Evolutionary conservation across 1,284 basidiomycete species (phyloP).

Genomic region (Pterula multifida): DNA sequence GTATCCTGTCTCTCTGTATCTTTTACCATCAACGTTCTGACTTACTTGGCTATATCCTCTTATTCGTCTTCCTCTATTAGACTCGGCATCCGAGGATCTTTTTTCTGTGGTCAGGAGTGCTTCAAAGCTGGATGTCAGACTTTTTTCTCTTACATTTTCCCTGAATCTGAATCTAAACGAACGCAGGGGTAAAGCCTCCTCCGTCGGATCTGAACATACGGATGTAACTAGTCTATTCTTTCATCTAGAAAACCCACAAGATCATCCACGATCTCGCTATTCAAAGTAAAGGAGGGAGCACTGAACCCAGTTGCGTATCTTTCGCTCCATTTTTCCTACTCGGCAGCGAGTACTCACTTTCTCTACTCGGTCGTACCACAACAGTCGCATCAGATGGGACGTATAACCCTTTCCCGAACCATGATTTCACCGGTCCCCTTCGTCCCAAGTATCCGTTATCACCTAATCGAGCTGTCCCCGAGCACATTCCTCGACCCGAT

Average conservation of each 20-base stretch:
- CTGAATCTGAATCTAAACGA: too few species aligned
- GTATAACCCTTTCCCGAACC: conserved; percentile 65
- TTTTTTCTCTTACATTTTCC: too few species aligned
- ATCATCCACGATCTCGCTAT: conserved; percentile 55
- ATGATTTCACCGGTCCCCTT: conserved; percentile 56
- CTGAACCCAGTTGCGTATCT: conserved; percentile 17
- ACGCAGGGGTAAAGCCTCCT: too few species aligned
- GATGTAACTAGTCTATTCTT: background rate
- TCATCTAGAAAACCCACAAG: conserved; percentile 68
- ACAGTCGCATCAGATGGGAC: conserved; percentile 36
- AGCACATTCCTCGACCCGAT: conserved; percentile 68
- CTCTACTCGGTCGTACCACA: background rate
- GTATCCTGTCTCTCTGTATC: conserved; percentile 14
- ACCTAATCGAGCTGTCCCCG: conserved; percentile 55
- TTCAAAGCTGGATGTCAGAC: conserved; percentile 74
- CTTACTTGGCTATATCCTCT: background rate
- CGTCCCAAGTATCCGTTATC: conserved; percentile 71
- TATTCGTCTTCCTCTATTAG: conserved; percentile 22
- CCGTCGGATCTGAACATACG: background rate
- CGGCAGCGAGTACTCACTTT: conserved; percentile 3
- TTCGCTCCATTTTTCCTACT: background rate
- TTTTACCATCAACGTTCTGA: background rate
- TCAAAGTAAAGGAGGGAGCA: conserved; percentile 18
- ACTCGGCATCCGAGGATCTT: conserved; percentile 69
- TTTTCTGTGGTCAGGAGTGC: conserved; percentile 78